Base-by-base conservation (phyloP, 306 rosid genomes). In the Corylus avellana region DNA sequence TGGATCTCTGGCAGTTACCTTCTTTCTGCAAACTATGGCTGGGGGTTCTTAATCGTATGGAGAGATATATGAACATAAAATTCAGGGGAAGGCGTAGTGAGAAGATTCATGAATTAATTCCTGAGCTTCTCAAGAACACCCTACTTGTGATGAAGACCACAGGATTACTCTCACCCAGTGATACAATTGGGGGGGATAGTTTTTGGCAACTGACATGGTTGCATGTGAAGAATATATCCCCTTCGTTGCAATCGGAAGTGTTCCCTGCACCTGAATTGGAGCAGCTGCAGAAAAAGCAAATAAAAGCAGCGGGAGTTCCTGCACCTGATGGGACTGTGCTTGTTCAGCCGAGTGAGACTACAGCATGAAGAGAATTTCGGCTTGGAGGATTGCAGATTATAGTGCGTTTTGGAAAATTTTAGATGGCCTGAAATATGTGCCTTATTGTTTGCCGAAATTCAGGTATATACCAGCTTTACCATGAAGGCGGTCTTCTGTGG, bases 151-250 rank as follows among this genome's bases (percentile, higher is more conserved):
- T 95, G 99, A 93, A 95, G 84, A 81, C 83, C 13, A 87, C 74
- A 56, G 96, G 96, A 79, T 86, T 95, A 56, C 94, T 95, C 67
- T 86, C 75, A 16, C 94, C 89, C 59, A 95, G 90, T 85, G 88
- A 91, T 78, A 91, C 98, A 42, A 66, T 95, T 67, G 99, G 97
- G 20, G 99, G 96, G 53, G 97, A 93, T 80, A 93, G 99, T 87
- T 85, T 95, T 74, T 95, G 99, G 99, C 94, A 95, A 81, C 78
- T 93, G 85, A 95, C 99, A 73, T 95, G 98, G 99, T 81, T 93
- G 64, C 96, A 95, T 64, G 97, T 91, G 77, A 95, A 93, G 71
- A 93, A 88, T 82, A 90, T 95, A 79, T 85, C 92, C 16, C 96
- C 97, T 1, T 87, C 94, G 7, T 86, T 93, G 93, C 96, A 95